Evolutionary conservation across 345 rosid genomes (phyloP).

Genomic region (Corymbia maculata): DNA sequence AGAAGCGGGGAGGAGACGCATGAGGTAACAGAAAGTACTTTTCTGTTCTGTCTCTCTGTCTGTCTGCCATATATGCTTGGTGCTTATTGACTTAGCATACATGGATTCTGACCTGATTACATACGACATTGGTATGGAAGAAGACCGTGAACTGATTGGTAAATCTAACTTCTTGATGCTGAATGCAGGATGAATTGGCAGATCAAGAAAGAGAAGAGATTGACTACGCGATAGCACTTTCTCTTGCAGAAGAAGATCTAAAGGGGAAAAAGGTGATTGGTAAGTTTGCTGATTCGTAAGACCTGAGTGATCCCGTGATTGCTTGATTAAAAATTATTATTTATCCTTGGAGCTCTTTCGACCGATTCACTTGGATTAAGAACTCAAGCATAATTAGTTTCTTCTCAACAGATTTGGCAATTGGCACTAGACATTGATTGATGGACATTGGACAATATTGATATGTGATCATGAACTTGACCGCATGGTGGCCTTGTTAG

Average conservation of each 20-base stretch:
- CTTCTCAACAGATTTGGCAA: neutral
- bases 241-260: conserved; percentile 62
- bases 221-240: conserved; percentile 73
- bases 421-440: neutral
- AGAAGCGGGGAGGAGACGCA: conserved; percentile 43
- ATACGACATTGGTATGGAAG: neutral
- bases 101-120: neutral
- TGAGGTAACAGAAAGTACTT: conserved; percentile 27
- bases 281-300: conserved; percentile 13
- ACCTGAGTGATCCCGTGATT: neutral
- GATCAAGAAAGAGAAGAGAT: conserved; percentile 77
- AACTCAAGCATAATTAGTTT: neutral
- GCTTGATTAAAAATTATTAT: neutral
- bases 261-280: conserved; percentile 77
- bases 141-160: neutral
- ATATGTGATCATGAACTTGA: neutral
- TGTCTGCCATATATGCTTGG: neutral
- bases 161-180: neutral
- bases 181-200: conserved; percentile 62
- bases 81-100: neutral
- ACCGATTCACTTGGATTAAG: neutral
- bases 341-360: neutral
- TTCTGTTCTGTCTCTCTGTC: neutral
- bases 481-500: neutral
- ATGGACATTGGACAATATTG: neutral